Base-by-base conservation (phyloP, 2,329 filamentous ascomycete species). In the Trichothecium roseum region DNA sequence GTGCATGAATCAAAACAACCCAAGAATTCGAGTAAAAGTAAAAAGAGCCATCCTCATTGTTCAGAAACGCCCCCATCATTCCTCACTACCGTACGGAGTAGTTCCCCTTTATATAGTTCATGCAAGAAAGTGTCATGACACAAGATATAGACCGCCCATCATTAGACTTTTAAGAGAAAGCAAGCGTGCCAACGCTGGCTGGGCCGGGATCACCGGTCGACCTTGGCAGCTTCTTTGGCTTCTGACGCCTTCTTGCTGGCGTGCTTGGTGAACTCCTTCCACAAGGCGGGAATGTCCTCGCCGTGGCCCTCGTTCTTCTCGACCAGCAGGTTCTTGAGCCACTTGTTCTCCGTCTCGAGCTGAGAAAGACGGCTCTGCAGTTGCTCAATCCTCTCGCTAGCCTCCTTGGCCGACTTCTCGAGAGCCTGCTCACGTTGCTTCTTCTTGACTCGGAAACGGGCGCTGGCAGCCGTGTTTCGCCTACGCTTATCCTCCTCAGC, bases 391-490 rank as follows among this genome's bases (percentile, higher is more conserved):
- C 87, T 87, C 31, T 91, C 83, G 18, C 75, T 75, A 62, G 89
- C 84, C 46, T 93, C 86, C 59, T 87, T 86, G 49, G 85, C 80
- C 4, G 77, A 81, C 51, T 77, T 78, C 59, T 89, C 84, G 35
- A 93, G 75, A 8, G 84, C 81, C 58, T 88, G 83, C 65, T 94
- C 86, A 34, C 86, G 81, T 63, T 91, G 84, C 75, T 94, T 94
- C 80, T 94, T 94, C 77, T 94, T 94, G 55, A 91, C 78, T 40
- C 86, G 81, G 71, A 94, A 94, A 34, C 86, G 81, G 14, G 86
- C 86, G 45, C 81, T 87, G 37, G 86, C 86, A 22, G 86, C 86
- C 3, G 87, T 93, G 63, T 94, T 94, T 44, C 86, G 78, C 40
- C 85, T 78, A 34, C 86, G 81, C 64, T 93, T 93, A 56, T 94